A percentile compares a stretch with the other conserved stretches of the same genome.
These are phyloP conservation scores for Aspergillus campestris DNA, from an alignment of 495 filamentous ascomycete genomes.

Conservation along the genomic window DNA sequence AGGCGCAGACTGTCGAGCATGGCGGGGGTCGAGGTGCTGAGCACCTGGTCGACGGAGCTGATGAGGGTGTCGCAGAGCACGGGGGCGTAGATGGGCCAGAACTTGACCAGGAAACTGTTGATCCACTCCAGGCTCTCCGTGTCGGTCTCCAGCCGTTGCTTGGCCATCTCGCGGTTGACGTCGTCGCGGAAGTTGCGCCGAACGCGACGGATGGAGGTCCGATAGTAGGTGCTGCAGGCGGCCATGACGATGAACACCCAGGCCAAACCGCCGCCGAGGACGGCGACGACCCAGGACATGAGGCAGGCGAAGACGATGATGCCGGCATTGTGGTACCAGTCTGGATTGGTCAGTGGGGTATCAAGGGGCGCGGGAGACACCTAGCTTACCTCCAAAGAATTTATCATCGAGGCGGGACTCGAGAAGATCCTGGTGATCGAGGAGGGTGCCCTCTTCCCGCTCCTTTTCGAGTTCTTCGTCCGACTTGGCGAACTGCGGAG, in stretches of 20 bases:
- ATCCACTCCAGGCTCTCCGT: conserved; percentile 96
- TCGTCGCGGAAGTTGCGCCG: conserved; percentile 96
- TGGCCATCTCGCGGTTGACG: conserved; percentile 83
- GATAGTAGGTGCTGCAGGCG: conserved; percentile 87
- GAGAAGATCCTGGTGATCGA: conserved; percentile 83
- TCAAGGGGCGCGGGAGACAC: not conserved
- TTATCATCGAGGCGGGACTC: conserved; percentile 80
- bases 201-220: conserved; percentile 87
- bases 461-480: conserved; percentile 41
- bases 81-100: conserved; percentile 97
- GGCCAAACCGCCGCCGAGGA: conserved; percentile 80
- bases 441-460: conserved; percentile 54
- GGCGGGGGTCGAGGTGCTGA: conserved; percentile 81
- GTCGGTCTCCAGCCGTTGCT: conserved; percentile 83
- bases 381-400: conserved; percentile 71
- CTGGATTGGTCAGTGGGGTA: conserved; percentile 29
- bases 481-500: conserved; percentile 60
- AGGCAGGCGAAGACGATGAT: conserved; percentile 91
- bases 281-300: conserved; percentile 78
- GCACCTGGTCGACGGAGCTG: conserved; percentile 86
- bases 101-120: conserved; percentile 96
- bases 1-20: conserved; percentile 91
- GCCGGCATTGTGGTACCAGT: conserved; percentile 96
- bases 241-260: conserved; percentile 95
- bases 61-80: conserved; percentile 89